Conservation (phyloP, 2,329 filamentous ascomycete genomes). For the Blumeria hordei region DNA sequence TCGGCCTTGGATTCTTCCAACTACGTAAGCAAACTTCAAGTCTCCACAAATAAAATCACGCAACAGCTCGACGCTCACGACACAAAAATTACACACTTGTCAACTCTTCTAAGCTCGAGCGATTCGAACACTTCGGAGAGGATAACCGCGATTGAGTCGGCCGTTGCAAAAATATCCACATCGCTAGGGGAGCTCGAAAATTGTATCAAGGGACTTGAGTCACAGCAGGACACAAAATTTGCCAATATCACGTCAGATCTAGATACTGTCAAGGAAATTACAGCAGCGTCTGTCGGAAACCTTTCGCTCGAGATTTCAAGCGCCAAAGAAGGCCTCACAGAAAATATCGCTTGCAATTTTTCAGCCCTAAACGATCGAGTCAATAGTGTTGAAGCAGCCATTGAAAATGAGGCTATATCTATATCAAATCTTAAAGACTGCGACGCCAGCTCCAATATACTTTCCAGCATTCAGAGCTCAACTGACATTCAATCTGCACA, state of each 20-base stretch:
- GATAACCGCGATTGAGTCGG: slow-evolving; percentile 11
- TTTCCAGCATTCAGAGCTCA: slow-evolving; percentile 5
- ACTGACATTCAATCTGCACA: slow-evolving; percentile 7
- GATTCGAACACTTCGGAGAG: slow-evolving; percentile 7
- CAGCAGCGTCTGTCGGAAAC: neutral
- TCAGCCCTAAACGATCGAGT: slow-evolving; percentile 6
- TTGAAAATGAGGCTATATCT: slow-evolving; percentile 7
- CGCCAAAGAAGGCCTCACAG: slow-evolving; percentile 8
- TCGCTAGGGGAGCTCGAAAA: slow-evolving; percentile 10
- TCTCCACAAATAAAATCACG: slow-evolving; percentile 9
- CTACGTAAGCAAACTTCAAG: slow-evolving; percentile 9
- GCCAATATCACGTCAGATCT: slow-evolving; percentile 4
- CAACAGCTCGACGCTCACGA: slow-evolving; percentile 8
- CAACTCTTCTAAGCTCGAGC: slow-evolving; percentile 6
- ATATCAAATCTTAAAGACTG: neutral
- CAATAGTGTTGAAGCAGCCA: slow-evolving; percentile 6
- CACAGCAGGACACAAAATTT: slow-evolving; percentile 1
- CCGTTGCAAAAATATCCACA: slow-evolving; percentile 10
- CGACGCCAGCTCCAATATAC: slow-evolving; percentile 7
- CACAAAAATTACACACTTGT: slow-evolving; percentile 8
- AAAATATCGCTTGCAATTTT: slow-evolving; percentile 4
- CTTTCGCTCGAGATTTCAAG: slow-evolving; percentile 6
- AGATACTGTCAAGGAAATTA: slow-evolving; percentile 2
- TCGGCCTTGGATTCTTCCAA: slow-evolving; percentile 10
- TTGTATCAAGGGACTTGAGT: slow-evolving; percentile 9